Evolutionary conservation across 108 stramenopile species (phyloP).

Genomic region (Cyclotella cryptica): DNA sequence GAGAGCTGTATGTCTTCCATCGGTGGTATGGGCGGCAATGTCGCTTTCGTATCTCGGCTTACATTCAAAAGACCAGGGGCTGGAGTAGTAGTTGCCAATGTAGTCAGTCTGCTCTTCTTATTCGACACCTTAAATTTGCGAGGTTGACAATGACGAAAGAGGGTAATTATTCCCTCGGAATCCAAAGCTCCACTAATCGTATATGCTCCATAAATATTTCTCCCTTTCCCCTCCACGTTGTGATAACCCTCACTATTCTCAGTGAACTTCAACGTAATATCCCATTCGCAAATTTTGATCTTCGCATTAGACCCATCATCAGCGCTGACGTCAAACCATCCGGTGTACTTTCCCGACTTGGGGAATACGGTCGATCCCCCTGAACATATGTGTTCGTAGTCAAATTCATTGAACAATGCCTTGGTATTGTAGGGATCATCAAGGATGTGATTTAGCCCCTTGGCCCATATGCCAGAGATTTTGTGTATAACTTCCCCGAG

Average conservation of each 20-base stretch:
- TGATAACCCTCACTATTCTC: slow-evolving; percentile 78
- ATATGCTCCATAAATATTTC: slow-evolving; percentile 86
- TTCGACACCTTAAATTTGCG: too few species aligned
- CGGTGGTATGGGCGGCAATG: too few species aligned
- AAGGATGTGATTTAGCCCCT: slow-evolving; percentile 68
- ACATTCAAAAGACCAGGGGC: too few species aligned
- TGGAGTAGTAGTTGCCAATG: too few species aligned
- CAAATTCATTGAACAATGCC: slow-evolving; percentile 77
- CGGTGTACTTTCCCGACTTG: slow-evolving; percentile 80
- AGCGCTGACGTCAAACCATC: slow-evolving; percentile 70
- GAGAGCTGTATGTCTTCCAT: too few species aligned
- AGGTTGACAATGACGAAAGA: too few species aligned
- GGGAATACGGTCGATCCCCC: slow-evolving; percentile 62
- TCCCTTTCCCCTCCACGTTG: too few species aligned
- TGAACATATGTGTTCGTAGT: slow-evolving; percentile 84
- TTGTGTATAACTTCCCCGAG: slow-evolving; percentile 78
- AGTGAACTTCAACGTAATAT: slow-evolving; percentile 77
- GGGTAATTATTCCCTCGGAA: too few species aligned
- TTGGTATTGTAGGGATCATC: too few species aligned
- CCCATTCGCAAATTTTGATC: slow-evolving; percentile 72
- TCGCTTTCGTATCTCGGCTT: too few species aligned
- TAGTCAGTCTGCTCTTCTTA: too few species aligned
- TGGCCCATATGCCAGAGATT: slow-evolving; percentile 81
- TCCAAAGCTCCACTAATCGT: slow-evolving; percentile 81
- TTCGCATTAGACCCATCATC: too few species aligned